Conservation (phyloP, 179 eudicot genomes). For the Spinacia oleracea region DNA sequence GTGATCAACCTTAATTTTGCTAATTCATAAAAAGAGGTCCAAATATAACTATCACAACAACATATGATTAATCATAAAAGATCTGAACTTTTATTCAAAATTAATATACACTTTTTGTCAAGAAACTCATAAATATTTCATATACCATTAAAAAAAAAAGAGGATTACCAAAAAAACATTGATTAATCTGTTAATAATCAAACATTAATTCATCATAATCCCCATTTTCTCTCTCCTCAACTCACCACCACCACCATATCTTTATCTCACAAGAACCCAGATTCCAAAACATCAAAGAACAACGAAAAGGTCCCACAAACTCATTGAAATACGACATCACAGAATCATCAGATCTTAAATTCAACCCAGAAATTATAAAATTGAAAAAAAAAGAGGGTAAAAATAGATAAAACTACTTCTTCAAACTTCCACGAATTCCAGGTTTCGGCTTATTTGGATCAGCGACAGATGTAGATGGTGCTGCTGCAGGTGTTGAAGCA, state of each 20-base stretch:
- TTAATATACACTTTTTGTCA: no score
- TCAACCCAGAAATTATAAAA: neutral
- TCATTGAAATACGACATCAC: neutral
- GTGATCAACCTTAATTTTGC: no score
- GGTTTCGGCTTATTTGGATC: constrained; percentile 51
- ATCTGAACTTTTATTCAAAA: no score
- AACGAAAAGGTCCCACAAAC: neutral
- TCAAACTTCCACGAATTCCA: constrained; percentile 86
- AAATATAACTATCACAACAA: neutral
- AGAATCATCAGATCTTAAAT: neutral
- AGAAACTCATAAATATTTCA: neutral
- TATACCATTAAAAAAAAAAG: neutral
- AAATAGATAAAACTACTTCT: constrained; percentile 54
- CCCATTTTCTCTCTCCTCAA: neutral
- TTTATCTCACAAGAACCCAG: neutral
- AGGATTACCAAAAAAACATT: neutral
- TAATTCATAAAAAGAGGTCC: no score
- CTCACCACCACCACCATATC: neutral
- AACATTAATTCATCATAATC: neutral
- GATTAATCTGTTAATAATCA: neutral
- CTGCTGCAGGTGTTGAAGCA: constrained; percentile 29
- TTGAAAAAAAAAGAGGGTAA: neutral
- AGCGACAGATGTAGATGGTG: constrained; percentile 11
- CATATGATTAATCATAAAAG: neutral
- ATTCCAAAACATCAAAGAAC: no score